Base-by-base conservation (phyloP, 495 filamentous ascomycete species). In the Pyrenula aspistea region DNA sequence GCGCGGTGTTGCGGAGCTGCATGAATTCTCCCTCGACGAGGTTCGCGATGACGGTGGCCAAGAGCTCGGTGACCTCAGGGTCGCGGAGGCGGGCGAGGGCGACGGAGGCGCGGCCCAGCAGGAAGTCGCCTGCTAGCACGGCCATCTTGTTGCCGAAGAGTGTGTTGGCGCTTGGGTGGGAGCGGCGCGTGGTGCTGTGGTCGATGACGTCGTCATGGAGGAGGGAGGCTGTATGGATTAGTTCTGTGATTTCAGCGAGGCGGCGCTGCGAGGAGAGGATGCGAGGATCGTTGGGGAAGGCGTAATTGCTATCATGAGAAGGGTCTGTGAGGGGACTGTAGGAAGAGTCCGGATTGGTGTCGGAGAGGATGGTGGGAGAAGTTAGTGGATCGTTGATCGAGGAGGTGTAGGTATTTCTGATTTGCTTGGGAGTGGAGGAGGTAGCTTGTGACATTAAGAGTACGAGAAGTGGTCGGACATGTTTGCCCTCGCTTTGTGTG, bases 71-170 rank as follows among this genome's bases (percentile, higher is more conserved):
- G 0, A 97, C 93, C 68, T 98, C 93, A 31, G 91, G 87, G 60
- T 97, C 86, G 10, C 94, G 81, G 56, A 98, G 70, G 23, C 93
- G 84, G 10, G 93, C 93, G 31, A 98, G 76, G 22, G 92, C 92
- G 15, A 97, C 92, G 0, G 94, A 97, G 1, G 93, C 93, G 25
- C 93, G 79, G 1, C 93, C 91, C 12, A 98, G 76, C 49, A 98
- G 77, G 65, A 96, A 98, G 68, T 98, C 93, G 15, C 93, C 93
- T 0, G 93, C 93, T 58, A 98, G 72, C 1, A 98, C 92, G 2
- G 94, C 92, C 89, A 97, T 96, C 72, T 98, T 98, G 73, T 98
- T 98, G 53, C 93, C 93, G 60, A 96, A 96, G 53, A 87, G 87
- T 54, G 89, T 77, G 63, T 97, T 98, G 12, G 93, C 94, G 2